phyloP scores from a whole-genome alignment of 345 rosid species.

The Euclidium syriacum region DNA sequence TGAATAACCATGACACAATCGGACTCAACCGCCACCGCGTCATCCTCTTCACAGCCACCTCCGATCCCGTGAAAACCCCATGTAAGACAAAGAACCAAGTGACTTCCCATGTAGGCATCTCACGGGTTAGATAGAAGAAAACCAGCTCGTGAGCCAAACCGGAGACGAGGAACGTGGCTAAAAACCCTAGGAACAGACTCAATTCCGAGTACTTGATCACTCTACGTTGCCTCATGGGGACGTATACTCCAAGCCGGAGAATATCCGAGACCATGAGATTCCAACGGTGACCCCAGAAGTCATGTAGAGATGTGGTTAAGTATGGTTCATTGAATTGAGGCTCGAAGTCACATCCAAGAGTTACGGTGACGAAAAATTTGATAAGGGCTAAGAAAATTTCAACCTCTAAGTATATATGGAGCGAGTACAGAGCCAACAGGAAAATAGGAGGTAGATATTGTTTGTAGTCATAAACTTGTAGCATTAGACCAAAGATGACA shows the following conservation, averaged over 20 bases:
- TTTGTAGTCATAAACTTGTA: conserved; percentile 1
- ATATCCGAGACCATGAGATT: conserved; percentile 43
- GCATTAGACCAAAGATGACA: conserved; percentile 1
- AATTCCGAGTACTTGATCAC: neutral
- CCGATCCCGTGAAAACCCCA: conserved; percentile 32
- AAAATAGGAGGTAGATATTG: neutral
- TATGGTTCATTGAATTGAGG: conserved; percentile 41
- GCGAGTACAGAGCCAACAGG: conserved; percentile 3
- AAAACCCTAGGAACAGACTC: conserved; percentile 19
- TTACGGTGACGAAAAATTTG: neutral
- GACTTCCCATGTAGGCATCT: conserved; percentile 32
- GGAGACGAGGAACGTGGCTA: conserved; percentile 29
- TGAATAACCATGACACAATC: conserved; percentile 14
- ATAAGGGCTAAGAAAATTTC: conserved; percentile 24
- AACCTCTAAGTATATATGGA: conserved; percentile 23
- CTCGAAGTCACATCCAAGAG: conserved; percentile 29
- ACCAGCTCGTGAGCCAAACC: conserved; percentile 35
- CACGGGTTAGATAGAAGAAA: conserved; percentile 24
- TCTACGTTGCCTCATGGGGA: conserved; percentile 19
- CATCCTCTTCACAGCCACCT: conserved; percentile 25
- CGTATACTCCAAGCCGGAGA: conserved; percentile 41
- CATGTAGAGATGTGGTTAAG: conserved; percentile 48
- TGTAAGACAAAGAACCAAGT: conserved; percentile 33
- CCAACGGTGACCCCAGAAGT: conserved; percentile 59
- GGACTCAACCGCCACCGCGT: conserved; percentile 20